Conservation (phyloP, 805 yeast genomes). For the Cyberlindnera veronae region DNA sequence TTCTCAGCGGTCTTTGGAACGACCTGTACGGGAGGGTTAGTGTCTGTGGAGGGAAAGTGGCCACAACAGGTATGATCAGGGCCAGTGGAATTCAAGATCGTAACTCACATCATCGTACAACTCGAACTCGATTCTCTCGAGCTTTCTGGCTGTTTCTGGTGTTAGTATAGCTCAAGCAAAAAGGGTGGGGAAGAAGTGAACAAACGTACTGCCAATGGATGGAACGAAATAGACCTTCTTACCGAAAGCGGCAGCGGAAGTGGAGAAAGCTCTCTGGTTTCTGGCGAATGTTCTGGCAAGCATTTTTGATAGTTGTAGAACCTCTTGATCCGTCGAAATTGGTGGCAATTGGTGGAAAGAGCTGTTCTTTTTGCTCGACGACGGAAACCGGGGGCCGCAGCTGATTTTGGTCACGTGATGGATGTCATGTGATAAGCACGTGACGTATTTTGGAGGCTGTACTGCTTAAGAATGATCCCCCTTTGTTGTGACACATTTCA, state of each 20-base stretch:
- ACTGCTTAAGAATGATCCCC: too few relatives aligned
- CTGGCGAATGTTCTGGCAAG: conserved; percentile 17
- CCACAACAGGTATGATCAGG: too few relatives aligned
- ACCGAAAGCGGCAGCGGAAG: conserved; percentile 31
- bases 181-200: background rate
- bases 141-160: conserved; percentile 30
- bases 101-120: conserved; percentile 28
- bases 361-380: too few relatives aligned
- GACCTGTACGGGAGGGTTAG: too few relatives aligned
- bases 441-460: too few relatives aligned
- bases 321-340: background rate
- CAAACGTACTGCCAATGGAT: conserved; percentile 43
- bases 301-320: conserved; percentile 8
- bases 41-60: too few relatives aligned
- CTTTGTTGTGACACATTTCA: too few relatives aligned
- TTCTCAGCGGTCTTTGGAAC: conserved; percentile 80
- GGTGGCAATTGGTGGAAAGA: background rate
- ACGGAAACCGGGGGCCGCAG: too few relatives aligned
- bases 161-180: background rate
- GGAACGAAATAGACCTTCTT: conserved; percentile 56
- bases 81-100: too few relatives aligned
- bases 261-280: conserved; percentile 22
- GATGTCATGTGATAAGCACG: too few relatives aligned
- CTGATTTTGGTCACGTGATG: too few relatives aligned
- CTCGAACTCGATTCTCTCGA: conserved; percentile 37